A percentile compares a stretch with the other conserved stretches of the same genome.
Evolutionary conservation across 2,329 filamentous ascomycete genomes (phyloP).

Genomic region (Fusarium chaquense): DNA sequence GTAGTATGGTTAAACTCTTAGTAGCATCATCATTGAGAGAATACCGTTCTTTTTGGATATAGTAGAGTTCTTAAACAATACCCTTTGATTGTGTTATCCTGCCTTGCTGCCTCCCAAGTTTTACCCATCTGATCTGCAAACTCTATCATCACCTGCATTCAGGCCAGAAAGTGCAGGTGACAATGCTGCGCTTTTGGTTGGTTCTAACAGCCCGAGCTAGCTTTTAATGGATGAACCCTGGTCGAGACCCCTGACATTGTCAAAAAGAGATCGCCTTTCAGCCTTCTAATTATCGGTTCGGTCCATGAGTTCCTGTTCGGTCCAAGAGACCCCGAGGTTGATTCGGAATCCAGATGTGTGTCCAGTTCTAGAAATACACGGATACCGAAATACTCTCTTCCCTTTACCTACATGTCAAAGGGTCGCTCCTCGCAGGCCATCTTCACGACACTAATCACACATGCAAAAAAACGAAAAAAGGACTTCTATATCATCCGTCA

Average conservation of each 20-base stretch:
- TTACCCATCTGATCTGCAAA: background rate
- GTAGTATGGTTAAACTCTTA: background rate
- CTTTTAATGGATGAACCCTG: conserved; percentile 11
- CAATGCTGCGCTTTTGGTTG: conserved; percentile 26
- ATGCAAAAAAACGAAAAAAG: background rate
- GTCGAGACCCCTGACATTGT: conserved; percentile 18
- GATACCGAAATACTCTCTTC: background rate
- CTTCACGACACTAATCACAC: background rate
- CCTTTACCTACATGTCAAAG: background rate
- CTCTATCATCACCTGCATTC: background rate
- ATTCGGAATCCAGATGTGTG: conserved; percentile 7
- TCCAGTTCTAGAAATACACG: background rate
- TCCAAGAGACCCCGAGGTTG: conserved; percentile 25
- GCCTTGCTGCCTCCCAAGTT: background rate
- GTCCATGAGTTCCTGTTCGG: conserved; percentile 21
- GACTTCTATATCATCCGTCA: conserved; percentile 19
- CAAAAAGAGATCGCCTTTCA: conserved; percentile 2
- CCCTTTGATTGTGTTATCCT: background rate
- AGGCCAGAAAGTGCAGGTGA: conserved; percentile 3
- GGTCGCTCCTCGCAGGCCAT: background rate
- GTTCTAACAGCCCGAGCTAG: conserved; percentile 32
- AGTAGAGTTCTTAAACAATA: background rate
- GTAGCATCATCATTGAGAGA: background rate
- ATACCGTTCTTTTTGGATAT: too few species aligned
- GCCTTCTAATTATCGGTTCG: conserved; percentile 21